These are phyloP conservation scores for Puccinia horiana DNA, from an alignment of 1,284 basidiomycete genomes.

Conservation along the genomic window DNA sequence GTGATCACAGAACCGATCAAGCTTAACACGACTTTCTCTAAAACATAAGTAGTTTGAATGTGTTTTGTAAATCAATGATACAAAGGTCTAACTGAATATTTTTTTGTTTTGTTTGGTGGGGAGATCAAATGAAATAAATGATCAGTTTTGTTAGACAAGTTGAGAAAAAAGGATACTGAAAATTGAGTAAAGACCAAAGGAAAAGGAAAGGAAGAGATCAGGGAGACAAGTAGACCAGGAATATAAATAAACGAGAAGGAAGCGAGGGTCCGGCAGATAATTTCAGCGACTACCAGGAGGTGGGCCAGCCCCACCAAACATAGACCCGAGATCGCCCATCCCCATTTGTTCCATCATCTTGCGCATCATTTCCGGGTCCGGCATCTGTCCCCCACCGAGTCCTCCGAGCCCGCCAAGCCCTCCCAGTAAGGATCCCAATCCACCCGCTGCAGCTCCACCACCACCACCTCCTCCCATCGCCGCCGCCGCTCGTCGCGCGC, in stretches of 20 bases:
- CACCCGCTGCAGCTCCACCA: conserved; percentile 13
- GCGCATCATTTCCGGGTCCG: conserved; percentile 31
- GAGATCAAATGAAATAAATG: too few species aligned
- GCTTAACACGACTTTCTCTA: too few species aligned
- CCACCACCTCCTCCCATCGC: conserved; percentile 25
- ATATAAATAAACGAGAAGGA: background rate
- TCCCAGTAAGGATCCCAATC: conserved; percentile 18
- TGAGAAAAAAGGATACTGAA: background rate
- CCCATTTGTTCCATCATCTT: conserved; percentile 48
- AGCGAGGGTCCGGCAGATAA: background rate
- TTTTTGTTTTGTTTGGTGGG: too few species aligned
- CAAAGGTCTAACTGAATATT: too few species aligned
- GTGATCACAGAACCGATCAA: too few species aligned
- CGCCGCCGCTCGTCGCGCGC: conserved; percentile 24
- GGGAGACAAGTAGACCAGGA: too few species aligned
- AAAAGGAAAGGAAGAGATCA: background rate
- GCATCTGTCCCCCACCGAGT: conserved; percentile 25
- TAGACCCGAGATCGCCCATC: conserved; percentile 23
- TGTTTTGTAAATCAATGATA: too few species aligned
- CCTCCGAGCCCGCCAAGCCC: conserved; percentile 19
- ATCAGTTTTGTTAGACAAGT: too few species aligned
- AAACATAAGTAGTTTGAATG: too few species aligned
- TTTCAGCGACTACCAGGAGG: background rate
- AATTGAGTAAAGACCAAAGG: background rate
- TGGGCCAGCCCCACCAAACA: conserved; percentile 23